A percentile compares a stretch with the other conserved stretches of the same genome.
Conservation (phyloP, 202 grass and related monocot genomes). For the Elaeis oleifera region DNA sequence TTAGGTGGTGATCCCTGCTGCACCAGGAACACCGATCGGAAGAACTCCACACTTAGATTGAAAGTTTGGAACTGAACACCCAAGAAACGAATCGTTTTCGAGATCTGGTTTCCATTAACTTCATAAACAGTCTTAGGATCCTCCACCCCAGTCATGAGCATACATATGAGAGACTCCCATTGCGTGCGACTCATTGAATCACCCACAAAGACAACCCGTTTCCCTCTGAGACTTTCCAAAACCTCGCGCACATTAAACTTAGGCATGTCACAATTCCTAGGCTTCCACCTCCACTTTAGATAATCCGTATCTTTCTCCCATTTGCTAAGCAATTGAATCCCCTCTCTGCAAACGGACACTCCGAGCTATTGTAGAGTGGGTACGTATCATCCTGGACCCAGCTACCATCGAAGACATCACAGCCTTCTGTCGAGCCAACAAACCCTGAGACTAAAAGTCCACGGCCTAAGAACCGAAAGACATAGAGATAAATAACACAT, state of each 20-base stretch:
- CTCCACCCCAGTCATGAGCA: slow-evolving; percentile 80
- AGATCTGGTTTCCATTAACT: slow-evolving; percentile 77
- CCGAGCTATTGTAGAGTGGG: slow-evolving; percentile 76
- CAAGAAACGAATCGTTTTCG: slow-evolving; percentile 78
- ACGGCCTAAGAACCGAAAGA: slow-evolving; percentile 45
- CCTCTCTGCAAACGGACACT: slow-evolving; percentile 76
- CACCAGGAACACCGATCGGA: slow-evolving; percentile 69
- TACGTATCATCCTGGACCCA: slow-evolving; percentile 63
- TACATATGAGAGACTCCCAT: slow-evolving; percentile 97
- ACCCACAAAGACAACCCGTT: slow-evolving; percentile 79
- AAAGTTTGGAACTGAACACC: slow-evolving; percentile 72
- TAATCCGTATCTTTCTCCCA: slow-evolving; percentile 66
- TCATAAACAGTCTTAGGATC: slow-evolving; percentile 73
- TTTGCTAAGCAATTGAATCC: slow-evolving; percentile 93
- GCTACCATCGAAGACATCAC: slow-evolving; percentile 70
- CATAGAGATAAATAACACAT: slow-evolving; percentile 51
- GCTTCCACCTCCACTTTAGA: slow-evolving; percentile 96
- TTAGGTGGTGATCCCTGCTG: slow-evolving; percentile 49
- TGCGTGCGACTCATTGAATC: slow-evolving; percentile 93
- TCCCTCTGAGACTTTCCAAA: slow-evolving; percentile 66
- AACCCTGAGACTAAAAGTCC: slow-evolving; percentile 32
- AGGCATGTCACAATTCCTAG: slow-evolving; percentile 47
- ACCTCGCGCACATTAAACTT: slow-evolving; percentile 37
- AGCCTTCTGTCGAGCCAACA: slow-evolving; percentile 22
- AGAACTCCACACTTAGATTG: slow-evolving; percentile 82